These are phyloP conservation scores for Trifolium subterraneum DNA, from an alignment of 306 rosid genomes.

Conservation along the genomic window DNA sequence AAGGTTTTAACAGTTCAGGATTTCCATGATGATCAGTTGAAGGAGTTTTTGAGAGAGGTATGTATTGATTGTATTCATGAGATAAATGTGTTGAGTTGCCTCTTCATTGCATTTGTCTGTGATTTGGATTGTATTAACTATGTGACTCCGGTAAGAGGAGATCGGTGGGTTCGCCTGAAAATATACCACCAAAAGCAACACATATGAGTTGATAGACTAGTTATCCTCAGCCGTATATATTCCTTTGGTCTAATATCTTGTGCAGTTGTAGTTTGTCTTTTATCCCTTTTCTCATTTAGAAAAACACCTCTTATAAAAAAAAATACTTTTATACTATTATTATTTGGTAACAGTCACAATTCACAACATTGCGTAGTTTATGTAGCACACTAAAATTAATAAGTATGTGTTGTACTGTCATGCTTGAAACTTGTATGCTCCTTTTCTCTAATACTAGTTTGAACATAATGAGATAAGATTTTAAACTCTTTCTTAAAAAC, in stretches of 20 bases:
- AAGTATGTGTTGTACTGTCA: not conserved
- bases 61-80: constrained; percentile 12
- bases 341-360: constrained; percentile 10
- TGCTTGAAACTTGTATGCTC: constrained; percentile 16
- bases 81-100: not conserved
- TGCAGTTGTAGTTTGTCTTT: not conserved
- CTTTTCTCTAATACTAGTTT: constrained; percentile 31
- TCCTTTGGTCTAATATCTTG: constrained; percentile 1
- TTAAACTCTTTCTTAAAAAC: not conserved
- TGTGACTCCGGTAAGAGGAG: not conserved
- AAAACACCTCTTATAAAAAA: not conserved
- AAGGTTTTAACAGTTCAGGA: constrained; percentile 88
- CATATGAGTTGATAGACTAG: constrained; percentile 12
- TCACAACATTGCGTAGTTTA: constrained; percentile 17
- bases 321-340: not conserved
- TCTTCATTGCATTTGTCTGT: constrained; percentile 4
- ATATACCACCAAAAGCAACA: not conserved
- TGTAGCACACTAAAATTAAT: not conserved
- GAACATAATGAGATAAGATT: constrained; percentile 14
- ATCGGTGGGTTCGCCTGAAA: not conserved
- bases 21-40: constrained; percentile 84
- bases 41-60: constrained; percentile 94
- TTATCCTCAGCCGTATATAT: constrained; percentile 5
- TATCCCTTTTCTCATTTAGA: not conserved
- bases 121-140: constrained; percentile 12